Base-by-base conservation (phyloP, 495 filamentous ascomycete genomes). In the Penicillium parvum region DNA sequence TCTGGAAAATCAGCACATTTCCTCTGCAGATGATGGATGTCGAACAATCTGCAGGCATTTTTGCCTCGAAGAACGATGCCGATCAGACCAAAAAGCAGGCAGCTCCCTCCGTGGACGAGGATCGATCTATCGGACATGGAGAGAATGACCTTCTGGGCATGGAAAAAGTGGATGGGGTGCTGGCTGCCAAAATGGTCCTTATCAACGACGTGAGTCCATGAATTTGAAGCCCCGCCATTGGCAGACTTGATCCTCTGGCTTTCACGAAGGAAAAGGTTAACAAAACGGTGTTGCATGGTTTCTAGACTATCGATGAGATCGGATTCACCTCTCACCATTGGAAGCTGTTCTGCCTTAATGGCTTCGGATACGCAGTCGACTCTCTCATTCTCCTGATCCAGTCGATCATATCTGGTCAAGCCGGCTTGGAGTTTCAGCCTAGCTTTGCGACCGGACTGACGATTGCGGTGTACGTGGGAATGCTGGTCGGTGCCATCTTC, bases 311-410 rank as follows among this genome's bases (percentile, higher is more conserved):
- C 45, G 81, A 88, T 55, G 78, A 86, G 49, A 85, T 88, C 51
- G 82, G 84, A 7, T 83, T 81, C 61, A 85, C 82, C 0, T 51
- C 58, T 19, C 83, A 83, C 51, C 84, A 88, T 33, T 77, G 72
- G 69, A 83, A 85, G 61, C 67, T 88, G 3, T 88, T 88, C 43
- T 66, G 69, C 36, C 58, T 78, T 16, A 77, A 84, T 45, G 83
- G 83, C 19, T 85, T 85, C 58, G 81, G 82, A 71, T 83, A 71
- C 60, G 80, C 81, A 3, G 83, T 86, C 40, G 84, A 88, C 51
- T 85, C 81, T 1, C 56, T 85, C 22, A 74, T 84, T 21, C 73
- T 85, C 2, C 70, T 88, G 12, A 65, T 86, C 12, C 83, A 86
- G 57, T 77, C 73, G 18, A 82, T 85, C 53, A 80, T 85, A 41